These are phyloP conservation scores for Candida broadrunensis DNA, from an alignment of 805 yeast genomes.

Conservation along the genomic window DNA sequence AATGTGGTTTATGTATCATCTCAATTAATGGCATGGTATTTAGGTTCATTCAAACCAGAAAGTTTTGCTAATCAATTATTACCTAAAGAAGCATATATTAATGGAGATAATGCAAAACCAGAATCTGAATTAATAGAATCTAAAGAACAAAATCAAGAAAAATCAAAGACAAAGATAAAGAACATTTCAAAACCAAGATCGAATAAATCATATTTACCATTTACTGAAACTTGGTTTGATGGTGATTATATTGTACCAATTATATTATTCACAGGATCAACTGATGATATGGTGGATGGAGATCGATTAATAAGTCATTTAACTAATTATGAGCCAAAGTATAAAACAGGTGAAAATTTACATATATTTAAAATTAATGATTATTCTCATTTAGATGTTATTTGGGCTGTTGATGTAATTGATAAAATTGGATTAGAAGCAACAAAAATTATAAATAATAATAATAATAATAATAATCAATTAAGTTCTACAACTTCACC, in stretches of 20 bases:
- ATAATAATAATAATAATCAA: no score
- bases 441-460: conserved; percentile 11
- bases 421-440: conserved; percentile 54
- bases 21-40: conserved; percentile 91
- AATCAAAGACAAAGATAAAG: no score
- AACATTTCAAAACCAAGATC: conserved; percentile 32
- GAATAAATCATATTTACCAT: conserved; percentile 52
- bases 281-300: conserved; percentile 79
- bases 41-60: conserved; percentile 38
- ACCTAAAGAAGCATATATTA: conserved; percentile 26
- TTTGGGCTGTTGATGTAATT: conserved; percentile 84
- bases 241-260: conserved; percentile 47
- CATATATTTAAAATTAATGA: conserved; percentile 45
- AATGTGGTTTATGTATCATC: conserved; percentile 83
- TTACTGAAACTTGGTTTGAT: conserved; percentile 51
- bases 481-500: no score
- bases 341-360: conserved; percentile 32
- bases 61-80: conserved; percentile 39
- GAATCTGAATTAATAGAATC: conserved; percentile 6
- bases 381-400: conserved; percentile 85
- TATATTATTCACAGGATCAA: conserved; percentile 65
- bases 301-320: conserved; percentile 63
- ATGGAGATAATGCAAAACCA: conserved; percentile 25
- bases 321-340: conserved; percentile 51
- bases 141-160: conserved; percentile 2